phyloP scores from a whole-genome alignment of 2,329 filamentous ascomycete species.

The Aspergillus sclerotialis region DNA sequence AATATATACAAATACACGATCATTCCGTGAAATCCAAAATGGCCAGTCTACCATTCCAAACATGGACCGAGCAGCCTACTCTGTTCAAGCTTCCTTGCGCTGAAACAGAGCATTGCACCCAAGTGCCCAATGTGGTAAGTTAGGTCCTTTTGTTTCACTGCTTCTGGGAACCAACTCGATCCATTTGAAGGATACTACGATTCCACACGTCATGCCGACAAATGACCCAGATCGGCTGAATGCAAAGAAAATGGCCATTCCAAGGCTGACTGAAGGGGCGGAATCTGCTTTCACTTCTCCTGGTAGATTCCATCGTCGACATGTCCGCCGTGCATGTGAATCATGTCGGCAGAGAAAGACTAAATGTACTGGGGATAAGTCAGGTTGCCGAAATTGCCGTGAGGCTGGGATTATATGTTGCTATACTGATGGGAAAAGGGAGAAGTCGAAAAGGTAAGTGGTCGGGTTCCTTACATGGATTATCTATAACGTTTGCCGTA shows the following conservation, averaged over 20 bases:
- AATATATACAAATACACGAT: not conserved
- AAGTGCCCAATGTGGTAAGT: conserved; percentile 22
- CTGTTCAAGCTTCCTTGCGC: conserved; percentile 25
- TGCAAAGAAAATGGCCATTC: conserved; percentile 30
- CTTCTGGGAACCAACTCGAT: too few relatives aligned
- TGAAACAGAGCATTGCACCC: conserved; percentile 23
- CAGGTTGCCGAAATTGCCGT: conserved; percentile 37
- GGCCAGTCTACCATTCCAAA: conserved; percentile 20
- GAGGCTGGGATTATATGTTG: conserved; percentile 38
- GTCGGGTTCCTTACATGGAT: not conserved
- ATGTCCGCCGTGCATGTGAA: conserved; percentile 37
- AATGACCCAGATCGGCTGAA: conserved; percentile 15
- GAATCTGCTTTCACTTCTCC: conserved; percentile 27
- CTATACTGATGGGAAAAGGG: conserved; percentile 41
- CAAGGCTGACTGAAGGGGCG: conserved; percentile 25
- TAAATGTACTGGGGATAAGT: conserved; percentile 40
- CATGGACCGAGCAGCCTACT: conserved; percentile 24
- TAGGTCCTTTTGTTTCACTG: too few relatives aligned
- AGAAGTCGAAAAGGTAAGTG: conserved; percentile 37
- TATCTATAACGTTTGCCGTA: conserved; percentile 7
- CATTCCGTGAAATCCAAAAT: conserved; percentile 13
- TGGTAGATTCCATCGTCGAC: conserved; percentile 29
- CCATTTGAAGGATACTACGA: conserved; percentile 20
- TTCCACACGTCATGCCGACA: conserved; percentile 14
- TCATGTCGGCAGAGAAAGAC: conserved; percentile 40